phyloP scores from a whole-genome alignment of 192 early-diverging fungal species.

The Jimgerdemannia lactiflua region DNA sequence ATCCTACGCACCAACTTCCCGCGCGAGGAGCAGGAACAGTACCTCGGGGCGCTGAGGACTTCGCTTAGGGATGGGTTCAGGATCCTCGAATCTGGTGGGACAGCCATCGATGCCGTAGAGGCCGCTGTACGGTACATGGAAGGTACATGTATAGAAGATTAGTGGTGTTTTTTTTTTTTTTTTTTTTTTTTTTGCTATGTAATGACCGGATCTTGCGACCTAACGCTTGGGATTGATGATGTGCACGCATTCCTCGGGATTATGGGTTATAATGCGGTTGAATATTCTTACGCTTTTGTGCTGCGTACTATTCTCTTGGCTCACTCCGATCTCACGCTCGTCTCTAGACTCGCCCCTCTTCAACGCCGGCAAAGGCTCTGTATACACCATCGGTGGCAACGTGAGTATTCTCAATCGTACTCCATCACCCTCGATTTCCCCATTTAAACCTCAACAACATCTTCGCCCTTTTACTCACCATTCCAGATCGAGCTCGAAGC shows the following conservation, averaged over 20 bases:
- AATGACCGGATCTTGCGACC: too few species aligned
- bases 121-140: conserved; percentile 29
- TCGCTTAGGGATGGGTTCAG: conserved; percentile 30
- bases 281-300: too few species aligned
- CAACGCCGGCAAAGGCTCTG: conserved; percentile 46
- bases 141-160: conserved; percentile 20
- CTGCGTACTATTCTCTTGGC: conserved; percentile 1
- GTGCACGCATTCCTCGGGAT: too few species aligned
- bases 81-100: conserved; percentile 24
- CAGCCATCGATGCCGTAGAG: conserved; percentile 33
- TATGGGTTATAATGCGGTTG: too few species aligned
- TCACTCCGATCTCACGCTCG: background rate
- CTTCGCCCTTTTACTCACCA: too few species aligned
- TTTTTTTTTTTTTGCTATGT: too few species aligned
- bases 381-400: conserved; percentile 37
- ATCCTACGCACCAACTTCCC: conserved; percentile 24
- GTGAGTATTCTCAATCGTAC: conserved; percentile 8
- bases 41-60: conserved; percentile 22
- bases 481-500: conserved; percentile 30
- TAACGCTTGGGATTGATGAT: too few species aligned
- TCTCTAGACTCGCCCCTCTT: conserved; percentile 43
- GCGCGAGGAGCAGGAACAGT: conserved; percentile 17
- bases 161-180: too few species aligned
- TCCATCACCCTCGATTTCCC: background rate
- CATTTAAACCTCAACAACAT: background rate